Evolutionary conservation across 352 stramenopile species (phyloP).

Genomic region (Thalassiosira mediterranea): DNA sequence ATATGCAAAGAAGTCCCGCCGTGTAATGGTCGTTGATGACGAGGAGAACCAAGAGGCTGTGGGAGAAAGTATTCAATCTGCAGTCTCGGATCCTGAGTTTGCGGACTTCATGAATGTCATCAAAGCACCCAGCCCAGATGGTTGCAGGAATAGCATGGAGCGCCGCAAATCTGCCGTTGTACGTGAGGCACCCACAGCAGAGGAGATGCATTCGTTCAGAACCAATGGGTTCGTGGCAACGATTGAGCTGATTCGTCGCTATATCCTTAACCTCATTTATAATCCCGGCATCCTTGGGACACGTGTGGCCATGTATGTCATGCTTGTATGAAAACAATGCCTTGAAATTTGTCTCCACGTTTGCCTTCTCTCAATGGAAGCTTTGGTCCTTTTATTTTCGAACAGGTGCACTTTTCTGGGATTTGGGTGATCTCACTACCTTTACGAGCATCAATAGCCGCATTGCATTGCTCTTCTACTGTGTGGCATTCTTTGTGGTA

Average conservation of each 20-base stretch:
- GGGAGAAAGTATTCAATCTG: background rate
- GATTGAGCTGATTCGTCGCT: background rate
- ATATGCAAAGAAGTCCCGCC: background rate
- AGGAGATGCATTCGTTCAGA: background rate
- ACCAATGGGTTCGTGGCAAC: background rate
- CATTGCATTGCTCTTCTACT: constrained; percentile 86
- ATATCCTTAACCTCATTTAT: background rate
- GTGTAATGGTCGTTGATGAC: background rate
- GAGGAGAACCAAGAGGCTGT: background rate
- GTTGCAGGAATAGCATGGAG: background rate
- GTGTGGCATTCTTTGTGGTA: constrained; percentile 86
- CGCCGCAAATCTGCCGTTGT: background rate
- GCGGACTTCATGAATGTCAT: background rate
- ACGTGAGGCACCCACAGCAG: background rate
- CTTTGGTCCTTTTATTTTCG: too few relatives aligned
- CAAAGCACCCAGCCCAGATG: background rate
- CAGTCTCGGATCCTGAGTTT: background rate
- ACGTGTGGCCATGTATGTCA: constrained; percentile 69
- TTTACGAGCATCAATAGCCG: background rate
- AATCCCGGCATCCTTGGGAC: constrained; percentile 68
- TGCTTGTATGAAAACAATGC: too few relatives aligned
- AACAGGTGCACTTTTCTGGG: constrained; percentile 58
- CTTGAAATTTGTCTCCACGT: too few relatives aligned
- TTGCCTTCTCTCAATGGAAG: too few relatives aligned
- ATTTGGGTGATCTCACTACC: constrained; percentile 42